Evolutionary conservation across 2,329 filamentous ascomycete genomes (phyloP), one percentile per base, ranked within the genome.

Genomic region (Paracamarosporium sp.): DNA sequence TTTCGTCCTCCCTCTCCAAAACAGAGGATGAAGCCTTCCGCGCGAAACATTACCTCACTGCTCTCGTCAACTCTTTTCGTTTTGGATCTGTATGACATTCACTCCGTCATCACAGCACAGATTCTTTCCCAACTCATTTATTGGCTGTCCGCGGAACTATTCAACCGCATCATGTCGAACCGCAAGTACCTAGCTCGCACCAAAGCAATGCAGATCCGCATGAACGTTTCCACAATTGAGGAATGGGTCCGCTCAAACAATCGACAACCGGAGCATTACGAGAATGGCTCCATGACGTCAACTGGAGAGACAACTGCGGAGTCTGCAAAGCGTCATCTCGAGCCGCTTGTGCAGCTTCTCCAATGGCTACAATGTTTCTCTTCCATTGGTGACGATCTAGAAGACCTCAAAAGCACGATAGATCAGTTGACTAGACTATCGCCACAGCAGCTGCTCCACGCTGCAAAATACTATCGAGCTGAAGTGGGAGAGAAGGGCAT

Each of bases 301-400:
- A 91, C 89, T 1, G 94, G 94, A 3, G 95, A 98, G 73, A 91
- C 87, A 51, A 97, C 92, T 0, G 84, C 95, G 20, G 94, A 98
- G 40, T 86, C 93, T 4, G 88, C 93, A 22, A 86, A 93, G 63
- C 86, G 89, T 60, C 94, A 99, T 75, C 83, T 99, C 20, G 90
- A 91, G 7, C 95, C 95, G 4, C 86, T 97, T 20, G 93, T 98
- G 54, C 95, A 99, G 76, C 83, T 99, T 2, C 82, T 99, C 5
- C 95, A 99, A 77, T 99, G 95, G 95, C 82, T 99, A 33, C 95
- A 99, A 75, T 97, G 93, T 76, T 98, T 98, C 77, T 98, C 95
- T 1, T 97, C 93, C 0, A 84, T 98, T 4, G 92, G 88, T 5
- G 93, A 98, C 70, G 93, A 98, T 71, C 81, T 95, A 35, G 93